Base-by-base conservation (phyloP, 1,284 basidiomycete species). In the Marasmius tenuissimus region DNA sequence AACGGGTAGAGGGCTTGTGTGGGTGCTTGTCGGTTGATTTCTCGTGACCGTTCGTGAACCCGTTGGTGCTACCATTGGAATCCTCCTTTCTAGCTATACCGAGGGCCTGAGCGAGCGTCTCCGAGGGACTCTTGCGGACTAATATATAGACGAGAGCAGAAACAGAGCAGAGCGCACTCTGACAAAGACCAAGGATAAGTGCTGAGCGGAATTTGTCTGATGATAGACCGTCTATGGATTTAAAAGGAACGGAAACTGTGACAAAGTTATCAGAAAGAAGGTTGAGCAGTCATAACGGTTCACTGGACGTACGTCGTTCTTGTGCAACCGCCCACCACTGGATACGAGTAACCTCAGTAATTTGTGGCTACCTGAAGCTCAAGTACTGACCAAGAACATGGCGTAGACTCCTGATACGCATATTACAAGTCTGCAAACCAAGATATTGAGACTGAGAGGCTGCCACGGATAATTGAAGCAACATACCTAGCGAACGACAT, bases 301-400 rank as follows among this genome's bases (percentile, higher is more conserved):
- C 14, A 16, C 20, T 18, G 27, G n/a, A 78, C 89, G 72, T 76
- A 95, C 94, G 73, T 77, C 94, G 83, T 79, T 97, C 94, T 79
- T 97, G 94, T 16, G 94, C 93, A 60, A 97, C 88, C 14, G 93
- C 94, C 94, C 94, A 97, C 59, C 95, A 75, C 84, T 92, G 66
- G 33, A 27, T 38, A 40, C 52, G 38, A 50, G 5, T 56, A 65
- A 65, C 59, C 66, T 65, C 27, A 56, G 11, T 64, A 40, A 45
- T 40, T 52, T 61, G 47, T 58, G 37, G 39, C 60, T 35, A 53
- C 49, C 39, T 42, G 5, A 27, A 54, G 38, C 45, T 55, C 59
- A 49, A 33, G 39, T 0, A 76, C 85, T 71, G 69, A 89, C 89
- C 68, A 92, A 76, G 69, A 92, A 92, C 88, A 91, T 91, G 45